Evolutionary conservation across 2,329 filamentous ascomycete species (phyloP).

Genomic region (Apiospora rasikravindrae): DNA sequence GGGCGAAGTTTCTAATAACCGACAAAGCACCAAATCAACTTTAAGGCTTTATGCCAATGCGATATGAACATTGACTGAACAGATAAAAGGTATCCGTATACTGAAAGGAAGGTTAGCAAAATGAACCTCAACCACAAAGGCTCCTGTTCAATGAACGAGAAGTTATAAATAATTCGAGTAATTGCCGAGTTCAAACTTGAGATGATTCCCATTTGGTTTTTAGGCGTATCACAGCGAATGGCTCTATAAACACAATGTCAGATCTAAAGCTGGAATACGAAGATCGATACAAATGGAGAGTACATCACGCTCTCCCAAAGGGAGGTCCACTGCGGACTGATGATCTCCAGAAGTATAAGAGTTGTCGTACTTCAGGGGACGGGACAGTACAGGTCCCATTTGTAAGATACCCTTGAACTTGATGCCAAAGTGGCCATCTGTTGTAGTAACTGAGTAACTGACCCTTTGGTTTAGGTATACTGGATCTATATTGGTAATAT

Average conservation of each 20-base stretch:
- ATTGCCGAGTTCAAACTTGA: too few relatives aligned
- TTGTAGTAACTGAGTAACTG: not conserved
- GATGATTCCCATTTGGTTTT: not conserved
- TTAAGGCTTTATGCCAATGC: too few relatives aligned
- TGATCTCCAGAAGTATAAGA: not conserved
- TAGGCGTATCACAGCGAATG: not conserved
- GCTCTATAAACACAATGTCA: not conserved
- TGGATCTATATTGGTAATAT: not conserved
- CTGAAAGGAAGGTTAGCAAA: too few relatives aligned
- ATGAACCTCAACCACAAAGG: too few relatives aligned
- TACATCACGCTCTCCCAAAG: not conserved
- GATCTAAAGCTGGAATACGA: not conserved
- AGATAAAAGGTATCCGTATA: too few relatives aligned
- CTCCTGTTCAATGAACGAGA: too few relatives aligned
- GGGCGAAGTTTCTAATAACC: too few relatives aligned
- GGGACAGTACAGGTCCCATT: not conserved
- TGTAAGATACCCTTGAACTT: not conserved
- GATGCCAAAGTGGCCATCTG: not conserved
- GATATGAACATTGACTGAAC: too few relatives aligned
- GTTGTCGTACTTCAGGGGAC: not conserved
- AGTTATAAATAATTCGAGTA: too few relatives aligned
- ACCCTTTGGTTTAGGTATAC: not conserved
- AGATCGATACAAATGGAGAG: not conserved
- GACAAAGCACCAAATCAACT: too few relatives aligned
- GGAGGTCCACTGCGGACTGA: not conserved